Conservation (phyloP, 805 yeast genomes). For the Debaryomyces maramus region DNA sequence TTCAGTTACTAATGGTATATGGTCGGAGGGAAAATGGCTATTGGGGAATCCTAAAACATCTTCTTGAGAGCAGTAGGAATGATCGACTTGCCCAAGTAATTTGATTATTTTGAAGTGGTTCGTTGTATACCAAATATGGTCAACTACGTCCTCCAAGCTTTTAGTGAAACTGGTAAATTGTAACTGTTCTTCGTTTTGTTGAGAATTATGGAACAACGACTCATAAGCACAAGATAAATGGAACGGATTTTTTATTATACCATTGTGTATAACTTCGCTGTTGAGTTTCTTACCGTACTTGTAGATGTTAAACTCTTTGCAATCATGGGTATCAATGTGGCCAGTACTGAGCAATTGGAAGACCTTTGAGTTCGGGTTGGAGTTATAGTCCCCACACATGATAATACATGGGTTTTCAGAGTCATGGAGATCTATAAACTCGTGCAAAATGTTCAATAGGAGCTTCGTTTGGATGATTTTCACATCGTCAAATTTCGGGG, state of each 20-base stretch:
- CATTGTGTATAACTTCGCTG: conserved; percentile 68
- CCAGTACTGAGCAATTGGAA: conserved; percentile 87
- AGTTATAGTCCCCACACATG: conserved; percentile 95
- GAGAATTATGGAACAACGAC: conserved; percentile 75
- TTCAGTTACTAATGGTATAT: conserved; percentile 79
- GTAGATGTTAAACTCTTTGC: conserved; percentile 70
- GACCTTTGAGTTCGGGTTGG: conserved; percentile 87
- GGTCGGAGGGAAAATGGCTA: conserved; percentile 92
- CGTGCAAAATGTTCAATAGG: conserved; percentile 81
- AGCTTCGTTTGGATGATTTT: conserved; percentile 94
- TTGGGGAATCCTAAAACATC: conserved; percentile 90
- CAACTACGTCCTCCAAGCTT: conserved; percentile 87
- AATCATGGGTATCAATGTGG: conserved; percentile 62
- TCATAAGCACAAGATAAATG: conserved; percentile 35
- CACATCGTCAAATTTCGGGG: conserved; percentile 93
- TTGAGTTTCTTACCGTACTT: conserved; percentile 87
- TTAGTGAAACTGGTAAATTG: conserved; percentile 96
- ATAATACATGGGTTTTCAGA: conserved; percentile 66
- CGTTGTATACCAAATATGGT: conserved; percentile 93
- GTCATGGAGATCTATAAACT: conserved; percentile 53
- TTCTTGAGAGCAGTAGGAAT: conserved; percentile 55
- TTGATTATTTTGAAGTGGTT: conserved; percentile 80
- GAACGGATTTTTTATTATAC: conserved; percentile 1
- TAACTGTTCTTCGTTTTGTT: conserved; percentile 84
- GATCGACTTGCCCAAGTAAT: conserved; percentile 79